Evolutionary conservation across 192 early-diverging fungal species (phyloP).

Genomic region (Haplosporangium gracile): DNA sequence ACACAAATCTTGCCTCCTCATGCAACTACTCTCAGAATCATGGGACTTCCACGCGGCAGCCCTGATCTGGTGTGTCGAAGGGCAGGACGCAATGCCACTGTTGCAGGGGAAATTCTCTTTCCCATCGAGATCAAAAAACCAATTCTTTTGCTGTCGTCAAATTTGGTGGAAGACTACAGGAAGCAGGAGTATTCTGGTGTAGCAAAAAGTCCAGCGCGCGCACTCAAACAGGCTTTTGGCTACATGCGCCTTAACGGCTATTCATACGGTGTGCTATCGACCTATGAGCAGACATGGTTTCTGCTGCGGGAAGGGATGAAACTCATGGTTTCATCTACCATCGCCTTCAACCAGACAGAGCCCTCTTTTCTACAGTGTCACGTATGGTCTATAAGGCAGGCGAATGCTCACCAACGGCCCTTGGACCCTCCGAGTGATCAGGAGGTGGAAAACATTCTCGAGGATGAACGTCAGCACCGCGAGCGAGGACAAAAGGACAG

Average conservation of each 20-base stretch:
- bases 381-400: slow-evolving; percentile 35
- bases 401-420: slow-evolving; percentile 18
- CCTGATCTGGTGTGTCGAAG: slow-evolving; percentile 23
- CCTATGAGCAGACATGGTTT: slow-evolving; percentile 46
- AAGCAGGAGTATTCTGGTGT: slow-evolving; percentile 2
- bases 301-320: slow-evolving; percentile 5
- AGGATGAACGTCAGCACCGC: slow-evolving; percentile 4
- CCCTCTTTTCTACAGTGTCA: slow-evolving; percentile 42
- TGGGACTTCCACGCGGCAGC: slow-evolving; percentile 4
- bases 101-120: slow-evolving; percentile 11
- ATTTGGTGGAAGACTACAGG: slow-evolving; percentile 14
- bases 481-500: not conserved
- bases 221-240: slow-evolving; percentile 19
- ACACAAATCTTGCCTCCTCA: slow-evolving; percentile 5
- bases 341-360: slow-evolving; percentile 9
- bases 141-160: not conserved
- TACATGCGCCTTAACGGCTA: slow-evolving; percentile 30
- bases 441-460: slow-evolving; percentile 11
- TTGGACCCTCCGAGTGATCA: slow-evolving; percentile 14
- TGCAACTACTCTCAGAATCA: slow-evolving; percentile 1
- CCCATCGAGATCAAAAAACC: slow-evolving; percentile 23
- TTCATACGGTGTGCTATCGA: slow-evolving; percentile 35
- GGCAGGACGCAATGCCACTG: not conserved
- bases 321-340: slow-evolving; percentile 23
- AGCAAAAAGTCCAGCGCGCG: not conserved